Evolutionary conservation across 306 rosid species (phyloP).

Genomic region (Cyamopsis tetragonoloba): DNA sequence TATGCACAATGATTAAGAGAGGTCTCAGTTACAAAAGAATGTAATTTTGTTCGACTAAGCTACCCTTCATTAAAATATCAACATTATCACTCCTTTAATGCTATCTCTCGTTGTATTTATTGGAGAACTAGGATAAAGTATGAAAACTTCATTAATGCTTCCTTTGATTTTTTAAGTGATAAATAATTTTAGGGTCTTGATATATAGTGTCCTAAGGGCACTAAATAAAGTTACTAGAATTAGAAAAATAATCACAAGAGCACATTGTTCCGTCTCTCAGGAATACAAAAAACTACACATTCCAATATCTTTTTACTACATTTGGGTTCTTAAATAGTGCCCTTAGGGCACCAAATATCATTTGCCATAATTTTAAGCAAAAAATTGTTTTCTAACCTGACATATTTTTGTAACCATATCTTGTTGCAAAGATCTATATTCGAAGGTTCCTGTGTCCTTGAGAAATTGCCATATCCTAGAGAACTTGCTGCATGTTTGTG

Average conservation of each 20-base stretch:
- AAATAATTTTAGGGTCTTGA: too few species aligned
- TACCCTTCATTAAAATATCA: not conserved
- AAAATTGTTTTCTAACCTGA: not conserved
- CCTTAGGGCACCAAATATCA: too few species aligned
- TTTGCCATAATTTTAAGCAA: not conserved
- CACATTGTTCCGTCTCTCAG: too few species aligned
- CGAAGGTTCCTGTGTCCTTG: too few species aligned
- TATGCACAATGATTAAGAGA: not conserved
- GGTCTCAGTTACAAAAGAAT: not conserved
- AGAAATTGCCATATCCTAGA: not conserved
- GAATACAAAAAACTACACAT: too few species aligned
- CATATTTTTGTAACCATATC: not conserved
- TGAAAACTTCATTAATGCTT: not conserved
- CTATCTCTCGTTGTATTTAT: constrained; percentile 1
- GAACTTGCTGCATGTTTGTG: constrained; percentile 1
- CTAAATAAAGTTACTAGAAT: too few species aligned
- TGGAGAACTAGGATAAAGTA: not conserved
- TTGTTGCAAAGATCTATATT: constrained; percentile 12
- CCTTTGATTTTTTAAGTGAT: constrained; percentile 1
- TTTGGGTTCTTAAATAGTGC: too few species aligned
- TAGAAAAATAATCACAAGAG: too few species aligned
- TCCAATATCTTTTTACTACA: too few species aligned
- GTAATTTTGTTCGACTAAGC: not conserved
- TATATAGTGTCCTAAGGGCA: too few species aligned
- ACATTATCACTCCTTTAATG: not conserved